Conservation (phyloP, 352 stramenopile genomes). For the Pythium scleroteichum region DNA sequence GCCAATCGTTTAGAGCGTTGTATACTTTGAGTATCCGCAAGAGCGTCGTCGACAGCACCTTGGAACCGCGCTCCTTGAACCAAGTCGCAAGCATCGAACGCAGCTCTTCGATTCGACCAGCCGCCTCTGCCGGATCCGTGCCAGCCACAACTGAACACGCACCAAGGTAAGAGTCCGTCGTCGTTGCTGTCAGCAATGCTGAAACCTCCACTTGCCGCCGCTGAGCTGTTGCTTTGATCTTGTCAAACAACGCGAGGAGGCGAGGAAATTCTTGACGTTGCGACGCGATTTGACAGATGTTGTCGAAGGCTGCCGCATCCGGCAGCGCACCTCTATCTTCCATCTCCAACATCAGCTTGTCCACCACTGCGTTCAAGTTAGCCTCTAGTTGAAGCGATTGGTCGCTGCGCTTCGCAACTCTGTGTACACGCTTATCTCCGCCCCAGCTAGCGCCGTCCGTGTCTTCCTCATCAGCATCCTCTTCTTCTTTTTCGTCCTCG, state of each 20-base stretch:
- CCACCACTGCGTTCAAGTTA: constrained; percentile 15
- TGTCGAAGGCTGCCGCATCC: constrained; percentile 16
- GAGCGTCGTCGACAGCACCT: constrained; percentile 33
- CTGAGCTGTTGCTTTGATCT: background rate
- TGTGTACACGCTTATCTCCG: background rate
- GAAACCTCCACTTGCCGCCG: background rate
- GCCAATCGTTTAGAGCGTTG: constrained; percentile 50
- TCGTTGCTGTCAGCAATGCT: constrained; percentile 15
- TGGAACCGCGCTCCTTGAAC: constrained; percentile 24
- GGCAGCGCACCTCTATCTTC: background rate
- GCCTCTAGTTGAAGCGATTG: constrained; percentile 11
- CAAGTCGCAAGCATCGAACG: constrained; percentile 39
- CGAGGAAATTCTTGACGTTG: constrained; percentile 15
- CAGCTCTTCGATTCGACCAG: constrained; percentile 30
- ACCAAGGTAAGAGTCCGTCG: constrained; percentile 20
- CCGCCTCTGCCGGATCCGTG: background rate
- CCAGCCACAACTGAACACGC: constrained; percentile 11
- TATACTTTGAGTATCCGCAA: constrained; percentile 51
- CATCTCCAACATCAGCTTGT: constrained; percentile 18
- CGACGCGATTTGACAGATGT: constrained; percentile 1
- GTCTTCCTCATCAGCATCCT: constrained; percentile 15
- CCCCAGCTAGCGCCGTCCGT: background rate
- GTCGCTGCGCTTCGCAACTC: background rate
- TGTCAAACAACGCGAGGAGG: constrained; percentile 19
- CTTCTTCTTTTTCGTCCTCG: constrained; percentile 20